Base-by-base conservation (phyloP, 2,329 filamentous ascomycete species). In the Colletotrichum orchidophilum region DNA sequence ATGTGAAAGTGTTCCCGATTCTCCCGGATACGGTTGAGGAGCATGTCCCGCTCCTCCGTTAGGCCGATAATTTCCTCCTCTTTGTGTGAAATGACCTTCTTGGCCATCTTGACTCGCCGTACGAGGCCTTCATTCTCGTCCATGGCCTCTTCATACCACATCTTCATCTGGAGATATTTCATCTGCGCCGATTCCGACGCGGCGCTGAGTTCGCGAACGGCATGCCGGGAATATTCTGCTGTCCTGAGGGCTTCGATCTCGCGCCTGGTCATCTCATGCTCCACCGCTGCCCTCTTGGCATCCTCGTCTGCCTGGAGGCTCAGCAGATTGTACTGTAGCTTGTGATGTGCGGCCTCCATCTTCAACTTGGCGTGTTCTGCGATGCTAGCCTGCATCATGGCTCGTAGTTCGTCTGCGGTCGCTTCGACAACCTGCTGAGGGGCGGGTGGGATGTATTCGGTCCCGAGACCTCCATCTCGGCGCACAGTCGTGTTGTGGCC, bases 261-360 rank as follows among this genome's bases (percentile, higher is more conserved):
- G 26, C 93, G 89, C 73, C 94, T 90, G n/a, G 92, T 93, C 89
- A 98, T 95, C 74, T 96, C 93, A 76, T 97, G 93, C 81, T 98
- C 96, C 5, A 98, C 95, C 42, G 92, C 93, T 75, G 96, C 94
- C 29, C 95, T 91, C 81, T 97, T 95, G 11, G 94, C 90, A 33
- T 95, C 92, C 75, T 97, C 94, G 59, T 92, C 91, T 65, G 93
- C 95, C 77, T 97, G 94, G 74, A 98, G 91, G 62, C 90, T 91
- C 31, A 97, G 87, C 77, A 98, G 88, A 76, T 92, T 95, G 78
- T 95, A 93, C 80, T 98, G 96, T 65, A 98, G 85, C 82, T 96
- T 97, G 83, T 96, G 93, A 80, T 98, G 95, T 35, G 95, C 93
- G 18, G 93, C 92, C 70, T 95, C 93, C 85, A 95, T 95, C 77